Conservation (phyloP, 768 basidiomycete genomes). For the Amanita pallidorosea region DNA sequence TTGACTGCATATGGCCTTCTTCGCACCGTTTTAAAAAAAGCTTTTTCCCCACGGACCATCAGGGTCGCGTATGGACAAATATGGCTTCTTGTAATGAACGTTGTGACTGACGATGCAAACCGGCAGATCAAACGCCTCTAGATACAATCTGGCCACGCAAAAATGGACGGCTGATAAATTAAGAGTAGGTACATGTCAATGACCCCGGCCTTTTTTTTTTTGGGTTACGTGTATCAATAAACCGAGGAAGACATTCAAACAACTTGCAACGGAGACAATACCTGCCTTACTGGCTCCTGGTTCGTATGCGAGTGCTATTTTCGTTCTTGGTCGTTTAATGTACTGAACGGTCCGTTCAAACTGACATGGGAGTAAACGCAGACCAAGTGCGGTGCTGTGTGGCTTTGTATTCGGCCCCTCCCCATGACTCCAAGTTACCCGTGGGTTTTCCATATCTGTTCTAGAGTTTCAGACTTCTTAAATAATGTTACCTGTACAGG, state of each 20-base stretch:
- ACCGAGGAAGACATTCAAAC: not conserved
- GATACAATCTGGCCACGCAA: conserved; percentile 25
- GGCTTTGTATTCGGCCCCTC: conserved; percentile 29
- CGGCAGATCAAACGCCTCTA: conserved; percentile 28
- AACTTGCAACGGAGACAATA: conserved; percentile 31
- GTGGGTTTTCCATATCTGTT: not conserved
- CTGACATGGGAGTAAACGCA: conserved; percentile 30
- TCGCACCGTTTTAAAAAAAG: not conserved
- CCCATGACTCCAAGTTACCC: conserved; percentile 28
- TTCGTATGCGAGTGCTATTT: conserved; percentile 31
- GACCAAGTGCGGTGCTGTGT: conserved; percentile 17
- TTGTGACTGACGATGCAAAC: conserved; percentile 33
- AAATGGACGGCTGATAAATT: conserved; percentile 34
- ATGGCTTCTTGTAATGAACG: conserved; percentile 38
- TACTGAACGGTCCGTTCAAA: conserved; percentile 27
- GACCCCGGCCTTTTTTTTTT: not conserved
- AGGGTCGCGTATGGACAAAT: conserved; percentile 40
- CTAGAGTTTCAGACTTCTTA: conserved; percentile 18
- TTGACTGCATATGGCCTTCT: not conserved
- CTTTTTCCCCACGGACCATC: conserved; percentile 24
- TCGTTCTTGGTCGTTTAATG: not conserved
- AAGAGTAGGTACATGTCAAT: conserved; percentile 24
- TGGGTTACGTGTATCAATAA: conserved; percentile 14
- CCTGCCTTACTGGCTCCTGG: conserved; percentile 30
- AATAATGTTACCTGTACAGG: conserved; percentile 23